phyloP scores from a whole-genome alignment of 2,329 filamentous ascomycete species.

The Fusarium humuli region DNA sequence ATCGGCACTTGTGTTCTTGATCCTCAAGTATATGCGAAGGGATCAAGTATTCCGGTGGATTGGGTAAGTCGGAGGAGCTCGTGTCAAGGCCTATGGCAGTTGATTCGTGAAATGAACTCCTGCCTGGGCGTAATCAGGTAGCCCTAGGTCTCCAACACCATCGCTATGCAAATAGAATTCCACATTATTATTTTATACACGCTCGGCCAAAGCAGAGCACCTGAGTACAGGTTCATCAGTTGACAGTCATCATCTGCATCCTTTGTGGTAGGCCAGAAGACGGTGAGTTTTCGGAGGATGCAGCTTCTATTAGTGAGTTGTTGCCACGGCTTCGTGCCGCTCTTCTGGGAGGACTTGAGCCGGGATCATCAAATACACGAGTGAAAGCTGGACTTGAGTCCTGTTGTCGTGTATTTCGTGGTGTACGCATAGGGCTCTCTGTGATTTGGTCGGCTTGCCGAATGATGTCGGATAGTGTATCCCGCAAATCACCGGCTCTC shows the following conservation, averaged over 20 bases:
- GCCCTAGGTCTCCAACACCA: constrained; percentile 43
- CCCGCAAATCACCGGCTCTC: constrained; percentile 69
- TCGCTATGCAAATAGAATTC: constrained; percentile 55
- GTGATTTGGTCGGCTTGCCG: constrained; percentile 69
- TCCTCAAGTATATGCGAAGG: constrained; percentile 1
- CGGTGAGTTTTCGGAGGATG: constrained; percentile 65
- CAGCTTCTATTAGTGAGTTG: constrained; percentile 62
- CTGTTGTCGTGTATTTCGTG: constrained; percentile 57
- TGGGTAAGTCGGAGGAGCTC: constrained; percentile 9
- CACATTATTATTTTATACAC: constrained; percentile 50
- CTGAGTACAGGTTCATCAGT: constrained; percentile 51
- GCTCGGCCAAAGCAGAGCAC: constrained; percentile 38
- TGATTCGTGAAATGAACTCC: constrained; percentile 21
- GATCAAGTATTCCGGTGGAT: constrained; percentile 23
- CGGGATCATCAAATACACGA: constrained; percentile 72
- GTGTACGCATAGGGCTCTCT: constrained; percentile 65
- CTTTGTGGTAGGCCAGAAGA: constrained; percentile 62
- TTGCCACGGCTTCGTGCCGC: constrained; percentile 65
- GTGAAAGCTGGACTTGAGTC: constrained; percentile 76
- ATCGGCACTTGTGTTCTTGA: not conserved
- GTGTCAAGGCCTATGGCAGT: constrained; percentile 15
- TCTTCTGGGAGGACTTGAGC: constrained; percentile 65
- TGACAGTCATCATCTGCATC: constrained; percentile 75
- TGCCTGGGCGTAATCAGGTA: constrained; percentile 33
- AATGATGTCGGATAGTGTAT: constrained; percentile 69